Evolutionary conservation across 108 stramenopile genomes (phyloP).

Genomic region (Nitzschia sp.): DNA sequence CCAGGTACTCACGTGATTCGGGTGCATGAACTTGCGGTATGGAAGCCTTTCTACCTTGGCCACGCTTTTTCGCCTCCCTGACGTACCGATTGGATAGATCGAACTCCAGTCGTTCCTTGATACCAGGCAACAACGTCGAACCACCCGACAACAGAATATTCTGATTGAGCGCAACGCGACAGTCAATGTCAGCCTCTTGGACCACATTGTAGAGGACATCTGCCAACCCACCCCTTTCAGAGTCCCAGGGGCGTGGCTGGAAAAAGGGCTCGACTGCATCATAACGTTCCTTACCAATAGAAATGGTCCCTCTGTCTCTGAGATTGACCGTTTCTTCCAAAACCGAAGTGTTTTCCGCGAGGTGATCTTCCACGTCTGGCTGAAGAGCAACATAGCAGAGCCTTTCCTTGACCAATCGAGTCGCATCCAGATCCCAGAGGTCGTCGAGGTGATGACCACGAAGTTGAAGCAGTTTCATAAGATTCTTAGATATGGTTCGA

Average conservation of each 20-base stretch:
- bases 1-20: constrained; percentile 14
- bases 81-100: background rate
- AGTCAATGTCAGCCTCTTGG: constrained; percentile 97
- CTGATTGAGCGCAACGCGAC: constrained; percentile 87
- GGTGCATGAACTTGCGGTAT: constrained; percentile 20
- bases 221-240: constrained; percentile 40
- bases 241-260: constrained; percentile 87
- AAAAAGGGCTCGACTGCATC: constrained; percentile 46
- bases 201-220: constrained; percentile 41
- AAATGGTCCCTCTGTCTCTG: constrained; percentile 79
- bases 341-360: constrained; percentile 41
- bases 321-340: constrained; percentile 77
- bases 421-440: constrained; percentile 25
- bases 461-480: constrained; percentile 19
- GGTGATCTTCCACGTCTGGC: constrained; percentile 67
- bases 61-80: background rate
- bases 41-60: background rate
- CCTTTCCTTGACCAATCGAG: constrained; percentile 83
- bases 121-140: constrained; percentile 94
- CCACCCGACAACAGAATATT: constrained; percentile 89
- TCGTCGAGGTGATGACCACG: constrained; percentile 17
- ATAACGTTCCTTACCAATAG: constrained; percentile 82
- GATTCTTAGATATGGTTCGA: constrained; percentile 14
- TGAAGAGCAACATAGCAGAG: constrained; percentile 82
- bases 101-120: constrained; percentile 86